Base-by-base conservation (phyloP, 148 eudicot species). In the Nepenthes mirabilis region DNA sequence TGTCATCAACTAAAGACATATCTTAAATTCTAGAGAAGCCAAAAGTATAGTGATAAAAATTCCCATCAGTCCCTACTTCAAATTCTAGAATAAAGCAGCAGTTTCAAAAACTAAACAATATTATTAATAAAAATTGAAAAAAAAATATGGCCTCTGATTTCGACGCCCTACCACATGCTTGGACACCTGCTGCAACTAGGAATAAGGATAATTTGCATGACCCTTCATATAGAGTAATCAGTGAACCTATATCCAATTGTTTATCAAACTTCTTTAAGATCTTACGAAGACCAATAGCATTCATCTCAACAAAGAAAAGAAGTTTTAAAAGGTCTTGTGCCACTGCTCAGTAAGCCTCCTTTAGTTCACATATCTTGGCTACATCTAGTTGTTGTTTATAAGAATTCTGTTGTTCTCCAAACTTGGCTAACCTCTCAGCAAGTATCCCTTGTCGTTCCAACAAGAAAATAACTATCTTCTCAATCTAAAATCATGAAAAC, bases 211-310 rank as follows among this genome's bases (percentile, higher is more conserved):
- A 75, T 82, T 85, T 57, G 91, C 85, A 61, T 87, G 87, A 53
- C 87, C 82, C 67, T 80, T 79, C 60, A 85, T 85, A 85, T 85
- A 66, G 79, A 85, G 74, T 85, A 77, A 68, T 85, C 81, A 9
- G 91, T 75, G 74, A 85, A 85, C 69, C 65, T 68, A 58, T 73
- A 82, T 40, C 91, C 79, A 45, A 77, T 12, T 84, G 76, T 71
- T 85, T 85, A 71, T 85, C 91, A 68, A 85, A 77, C 72, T 85
- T 85, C 79, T 85, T 85, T 4, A 85, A 78, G 75, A 85, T 85
- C 79, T 85, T 85, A 60, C 91, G 70, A 37, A 85, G 66, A 43
- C 91, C 91, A 66, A 85, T 77, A 62, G 87, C 91, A 71, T 85
- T 85, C 40, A 85, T 66, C 65, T 85, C 91, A 48, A 82, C 75